phyloP scores from a whole-genome alignment of 129 eudicot genomes.

The Cynara cardunculus region DNA sequence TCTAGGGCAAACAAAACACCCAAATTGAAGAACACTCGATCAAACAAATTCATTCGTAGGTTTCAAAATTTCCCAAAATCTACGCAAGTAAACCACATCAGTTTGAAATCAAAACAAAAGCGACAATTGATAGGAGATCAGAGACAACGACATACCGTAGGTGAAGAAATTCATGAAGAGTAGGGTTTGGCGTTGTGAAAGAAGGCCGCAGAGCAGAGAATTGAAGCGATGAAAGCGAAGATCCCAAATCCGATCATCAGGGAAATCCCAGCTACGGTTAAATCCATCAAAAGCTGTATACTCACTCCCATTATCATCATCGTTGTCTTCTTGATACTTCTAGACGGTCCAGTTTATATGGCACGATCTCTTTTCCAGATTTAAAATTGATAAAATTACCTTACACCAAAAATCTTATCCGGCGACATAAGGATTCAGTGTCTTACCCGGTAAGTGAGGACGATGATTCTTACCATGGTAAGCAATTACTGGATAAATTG shows the following conservation, averaged over 20 bases:
- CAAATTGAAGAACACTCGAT: not conserved
- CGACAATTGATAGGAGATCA: not conserved
- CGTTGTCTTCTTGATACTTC: not conserved
- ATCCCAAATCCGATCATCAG: conserved; percentile 71
- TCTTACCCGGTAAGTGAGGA: too few species aligned
- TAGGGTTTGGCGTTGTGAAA: conserved; percentile 61
- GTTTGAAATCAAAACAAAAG: not conserved
- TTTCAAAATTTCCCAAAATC: not conserved
- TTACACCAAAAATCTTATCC: too few species aligned
- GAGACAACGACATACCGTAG: not conserved
- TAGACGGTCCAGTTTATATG: not conserved
- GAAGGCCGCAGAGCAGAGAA: conserved; percentile 86
- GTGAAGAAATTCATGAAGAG: conserved; percentile 23
- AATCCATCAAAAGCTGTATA: conserved; percentile 59
- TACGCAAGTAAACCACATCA: not conserved
- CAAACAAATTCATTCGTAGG: not conserved
- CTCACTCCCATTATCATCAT: conserved; percentile 55
- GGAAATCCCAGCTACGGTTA: conserved; percentile 69
- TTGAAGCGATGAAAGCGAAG: conserved; percentile 61
- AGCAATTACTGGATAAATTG: too few species aligned
- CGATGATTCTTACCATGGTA: too few species aligned
- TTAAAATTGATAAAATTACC: not conserved
- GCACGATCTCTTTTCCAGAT: not conserved
- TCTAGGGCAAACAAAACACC: conserved; percentile 17
- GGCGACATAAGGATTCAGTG: too few species aligned